phyloP scores from a whole-genome alignment of 306 rosid genomes.

The Cucurbita ficifolia region DNA sequence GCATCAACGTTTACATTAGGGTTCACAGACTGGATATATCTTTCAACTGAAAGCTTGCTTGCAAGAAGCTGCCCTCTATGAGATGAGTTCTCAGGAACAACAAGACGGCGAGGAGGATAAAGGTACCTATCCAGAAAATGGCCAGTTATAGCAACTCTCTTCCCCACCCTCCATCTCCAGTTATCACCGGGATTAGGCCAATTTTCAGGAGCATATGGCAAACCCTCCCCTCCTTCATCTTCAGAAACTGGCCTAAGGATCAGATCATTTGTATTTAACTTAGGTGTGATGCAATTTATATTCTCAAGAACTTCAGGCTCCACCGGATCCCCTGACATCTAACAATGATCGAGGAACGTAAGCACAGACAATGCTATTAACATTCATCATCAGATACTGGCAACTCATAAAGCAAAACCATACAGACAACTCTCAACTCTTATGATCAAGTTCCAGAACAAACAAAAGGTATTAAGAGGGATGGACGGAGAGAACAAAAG shows the following conservation, averaged over 20 bases:
- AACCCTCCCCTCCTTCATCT: conserved; percentile 47
- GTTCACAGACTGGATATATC: conserved; percentile 28
- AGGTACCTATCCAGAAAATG: conserved; percentile 62
- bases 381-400: background rate
- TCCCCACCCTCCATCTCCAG: conserved; percentile 80
- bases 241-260: conserved; percentile 16
- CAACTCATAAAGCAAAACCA: background rate
- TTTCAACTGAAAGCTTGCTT: conserved; percentile 63
- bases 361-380: background rate
- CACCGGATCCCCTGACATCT: conserved; percentile 17
- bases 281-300: conserved; percentile 9
- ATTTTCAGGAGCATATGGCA: conserved; percentile 77
- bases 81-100: background rate
- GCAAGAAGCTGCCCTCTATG: conserved; percentile 30
- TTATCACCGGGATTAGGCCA: conserved; percentile 67
- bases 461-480: background rate
- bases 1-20: conserved; percentile 31
- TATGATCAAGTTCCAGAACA: background rate
- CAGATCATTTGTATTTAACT: background rate
- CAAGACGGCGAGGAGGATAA: conserved; percentile 42
- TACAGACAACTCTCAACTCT: background rate
- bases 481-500: background rate
- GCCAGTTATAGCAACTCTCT: conserved; percentile 36
- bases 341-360: background rate
- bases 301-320: conserved; percentile 17